These are phyloP conservation scores for Cutaneotrichosporon curvatum DNA, from an alignment of 1,284 basidiomycete species.

Conservation along the genomic window DNA sequence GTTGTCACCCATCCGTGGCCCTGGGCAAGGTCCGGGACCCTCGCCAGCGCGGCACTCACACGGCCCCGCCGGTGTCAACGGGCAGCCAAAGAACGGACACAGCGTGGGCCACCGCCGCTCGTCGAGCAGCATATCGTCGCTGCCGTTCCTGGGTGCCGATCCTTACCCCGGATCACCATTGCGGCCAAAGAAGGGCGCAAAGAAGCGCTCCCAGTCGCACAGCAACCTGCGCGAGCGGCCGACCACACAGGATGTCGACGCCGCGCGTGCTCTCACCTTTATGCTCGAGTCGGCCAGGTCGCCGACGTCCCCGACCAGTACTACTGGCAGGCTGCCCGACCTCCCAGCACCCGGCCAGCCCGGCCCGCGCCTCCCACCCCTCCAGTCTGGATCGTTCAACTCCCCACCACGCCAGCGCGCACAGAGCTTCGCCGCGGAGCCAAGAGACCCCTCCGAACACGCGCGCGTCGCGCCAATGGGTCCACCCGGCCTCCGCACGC, in stretches of 20 bases:
- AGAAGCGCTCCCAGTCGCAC: conserved; percentile 39
- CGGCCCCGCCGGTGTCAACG: neutral
- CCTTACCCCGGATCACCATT: conserved; percentile 15
- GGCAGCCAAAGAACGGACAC: conserved; percentile 2
- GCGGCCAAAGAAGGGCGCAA: conserved; percentile 18
- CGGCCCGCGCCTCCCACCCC: conserved; percentile 7
- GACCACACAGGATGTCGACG: conserved; percentile 41
- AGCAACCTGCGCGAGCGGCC: conserved; percentile 25
- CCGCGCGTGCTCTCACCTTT: conserved; percentile 37
- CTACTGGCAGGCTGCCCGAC: neutral
- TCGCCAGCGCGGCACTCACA: neutral
- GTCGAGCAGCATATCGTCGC: conserved; percentile 8
- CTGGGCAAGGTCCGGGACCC: neutral
- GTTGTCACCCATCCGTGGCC: conserved; percentile 6
- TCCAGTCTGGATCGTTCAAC: conserved; percentile 5
- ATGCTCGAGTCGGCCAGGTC: conserved; percentile 31
- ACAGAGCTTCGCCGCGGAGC: conserved; percentile 13
- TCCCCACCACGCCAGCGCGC: conserved; percentile 13
- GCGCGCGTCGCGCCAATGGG: conserved; percentile 2
- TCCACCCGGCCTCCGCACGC: conserved; percentile 1
- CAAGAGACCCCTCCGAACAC: conserved; percentile 5
- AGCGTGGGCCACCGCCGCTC: conserved; percentile 12
- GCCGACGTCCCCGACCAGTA: conserved; percentile 2
- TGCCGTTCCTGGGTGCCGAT: conserved; percentile 14
- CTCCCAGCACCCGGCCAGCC: neutral